Evolutionary conservation across 2,329 filamentous ascomycete genomes (phyloP), one percentile per base, ranked within the genome.

Genomic region (Trichoderma sp.): DNA sequence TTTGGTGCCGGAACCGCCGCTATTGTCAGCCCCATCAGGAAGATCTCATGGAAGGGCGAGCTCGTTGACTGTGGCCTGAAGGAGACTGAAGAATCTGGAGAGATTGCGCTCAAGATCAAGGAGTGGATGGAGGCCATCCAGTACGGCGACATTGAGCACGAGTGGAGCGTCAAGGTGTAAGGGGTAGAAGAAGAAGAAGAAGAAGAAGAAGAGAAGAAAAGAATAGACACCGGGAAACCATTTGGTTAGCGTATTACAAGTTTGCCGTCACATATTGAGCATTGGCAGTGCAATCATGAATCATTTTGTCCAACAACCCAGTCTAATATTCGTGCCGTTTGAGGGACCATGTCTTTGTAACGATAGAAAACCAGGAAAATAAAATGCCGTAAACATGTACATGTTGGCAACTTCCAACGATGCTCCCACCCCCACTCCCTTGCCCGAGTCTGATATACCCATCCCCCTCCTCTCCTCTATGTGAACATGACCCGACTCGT

Each of bases 121-220:
- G 91, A 93, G 81, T 99, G 97, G 97, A 98, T 99, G 77, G 95
- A 97, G 87, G 93, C 87, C 33, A 95, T 97, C 79, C 96, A 98
- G 87, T 98, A 98, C 83, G 97, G 97, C 78, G 95, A 98, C 78
- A 93, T 96, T 85, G 91, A 94, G 83, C 95, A 98, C 84, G 89
- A 92, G 79, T 99, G 97, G 97, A 98, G 95, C 88, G 92, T 92
- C 80, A 79, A 87, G 71, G 69, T 85, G 81, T 82, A 76, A 74
- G 35, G 5, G 9, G 18, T 63, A 38, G 24, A 67, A 33, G 33
- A 56, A 33, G 38, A 41, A 41, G 38, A 41, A 5, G 11, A 18
- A 18, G 12, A 56, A 29, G 27, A 27, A 29, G 29, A 31, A 31
- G 6, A 6, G 8, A 50, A 53, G 35, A 35, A 41, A 6, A 50